Evolutionary conservation across 176 grass and related monocot species (phyloP).

Genomic region (maize (Zea mays)): DNA sequence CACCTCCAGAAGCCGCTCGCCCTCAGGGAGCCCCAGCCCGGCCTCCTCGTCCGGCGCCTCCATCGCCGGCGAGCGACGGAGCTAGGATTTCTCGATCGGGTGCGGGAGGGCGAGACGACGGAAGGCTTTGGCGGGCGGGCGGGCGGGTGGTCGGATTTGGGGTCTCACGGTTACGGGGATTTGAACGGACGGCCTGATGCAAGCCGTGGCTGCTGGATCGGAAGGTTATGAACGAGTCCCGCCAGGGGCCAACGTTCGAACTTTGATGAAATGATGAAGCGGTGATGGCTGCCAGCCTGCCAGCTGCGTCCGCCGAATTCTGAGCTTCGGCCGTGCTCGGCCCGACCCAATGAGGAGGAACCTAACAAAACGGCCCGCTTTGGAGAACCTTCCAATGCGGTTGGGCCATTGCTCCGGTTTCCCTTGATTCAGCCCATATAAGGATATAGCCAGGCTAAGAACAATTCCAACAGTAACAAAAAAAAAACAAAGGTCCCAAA

Average conservation of each 20-base stretch:
- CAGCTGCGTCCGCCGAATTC: background rate
- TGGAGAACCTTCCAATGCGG: background rate
- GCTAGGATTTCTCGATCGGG: constrained; percentile 34
- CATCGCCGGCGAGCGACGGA: constrained; percentile 47
- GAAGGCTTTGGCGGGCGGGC: background rate
- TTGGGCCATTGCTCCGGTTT: background rate
- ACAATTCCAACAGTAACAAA: too few relatives aligned
- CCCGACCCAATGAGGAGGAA: background rate
- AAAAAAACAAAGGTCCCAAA: too few relatives aligned
- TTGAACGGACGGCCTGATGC: constrained; percentile 41
- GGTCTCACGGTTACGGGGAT: background rate
- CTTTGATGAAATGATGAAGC: background rate
- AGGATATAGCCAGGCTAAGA: too few relatives aligned
- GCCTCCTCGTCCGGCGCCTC: constrained; percentile 53
- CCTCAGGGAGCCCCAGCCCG: constrained; percentile 34
- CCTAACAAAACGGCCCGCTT: background rate
- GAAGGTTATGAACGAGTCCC: constrained; percentile 17
- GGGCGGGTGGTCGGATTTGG: background rate
- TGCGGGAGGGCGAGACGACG: background rate
- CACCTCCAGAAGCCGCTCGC: constrained; percentile 56
- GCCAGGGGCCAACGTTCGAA: background rate
- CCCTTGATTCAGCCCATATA: background rate
- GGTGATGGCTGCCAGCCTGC: background rate
- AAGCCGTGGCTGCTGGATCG: background rate
- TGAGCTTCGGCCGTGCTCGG: background rate